phyloP scores from a whole-genome alignment of 257 asterid genomes.

The Coffea eugenioides region DNA sequence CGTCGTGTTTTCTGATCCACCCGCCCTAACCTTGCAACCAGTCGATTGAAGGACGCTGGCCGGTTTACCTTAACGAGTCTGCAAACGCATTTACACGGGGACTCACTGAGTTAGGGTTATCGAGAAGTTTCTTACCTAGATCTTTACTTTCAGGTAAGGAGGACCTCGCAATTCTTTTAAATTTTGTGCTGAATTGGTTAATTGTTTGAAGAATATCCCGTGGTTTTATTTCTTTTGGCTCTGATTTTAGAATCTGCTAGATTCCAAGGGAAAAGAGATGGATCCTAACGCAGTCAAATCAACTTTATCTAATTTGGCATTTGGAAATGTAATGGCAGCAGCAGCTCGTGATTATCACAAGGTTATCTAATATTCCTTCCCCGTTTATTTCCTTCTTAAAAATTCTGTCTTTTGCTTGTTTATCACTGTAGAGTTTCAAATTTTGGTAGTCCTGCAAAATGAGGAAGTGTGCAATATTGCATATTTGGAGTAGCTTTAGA shows the following conservation, averaged over 20 bases:
- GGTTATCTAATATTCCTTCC: conserved; percentile 31
- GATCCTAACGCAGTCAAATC: conserved; percentile 92
- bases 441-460: background rate
- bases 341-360: conserved; percentile 99
- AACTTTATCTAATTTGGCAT: conserved; percentile 76
- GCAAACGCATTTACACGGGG: background rate
- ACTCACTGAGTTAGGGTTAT: background rate
- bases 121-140: conserved; percentile 2
- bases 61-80: background rate
- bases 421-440: background rate
- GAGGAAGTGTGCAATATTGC: background rate
- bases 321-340: conserved; percentile 95
- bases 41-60: background rate
- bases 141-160: background rate
- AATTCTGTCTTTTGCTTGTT: background rate
- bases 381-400: background rate
- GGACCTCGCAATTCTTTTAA: too few species aligned
- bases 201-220: too few species aligned
- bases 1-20: too few species aligned
- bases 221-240: background rate
- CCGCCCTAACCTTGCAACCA: too few species aligned
- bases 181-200: background rate
- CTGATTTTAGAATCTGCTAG: background rate
- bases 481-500: background rate
- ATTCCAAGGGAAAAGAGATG: conserved; percentile 32